Percentiles rank a stretch among this genome's conserved stretches.
Evolutionary conservation across 768 basidiomycete genomes (phyloP).

Genomic region (Leccinum uliginosum): DNA sequence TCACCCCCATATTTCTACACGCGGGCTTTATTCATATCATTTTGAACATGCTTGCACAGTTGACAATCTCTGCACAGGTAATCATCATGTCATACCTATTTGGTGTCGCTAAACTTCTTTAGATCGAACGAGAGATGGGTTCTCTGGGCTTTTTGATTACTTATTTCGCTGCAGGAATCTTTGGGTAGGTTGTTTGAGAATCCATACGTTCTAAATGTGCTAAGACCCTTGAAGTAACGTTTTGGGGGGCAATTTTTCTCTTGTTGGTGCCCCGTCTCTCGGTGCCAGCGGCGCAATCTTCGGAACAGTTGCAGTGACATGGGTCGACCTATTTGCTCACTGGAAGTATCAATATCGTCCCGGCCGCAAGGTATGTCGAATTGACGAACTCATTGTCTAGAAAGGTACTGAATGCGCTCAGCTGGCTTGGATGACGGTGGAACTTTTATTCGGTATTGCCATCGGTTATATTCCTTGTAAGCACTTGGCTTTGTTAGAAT

Average conservation of each 20-base stretch:
- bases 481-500: slow-evolving; percentile 21
- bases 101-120: slow-evolving; percentile 2
- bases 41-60: slow-evolving; percentile 87
- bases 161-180: slow-evolving; percentile 89
- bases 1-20: slow-evolving; percentile 87
- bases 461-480: slow-evolving; percentile 81
- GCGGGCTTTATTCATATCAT: slow-evolving; percentile 93
- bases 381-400: neutral
- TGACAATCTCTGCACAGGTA: slow-evolving; percentile 76
- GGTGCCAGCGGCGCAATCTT: slow-evolving; percentile 95
- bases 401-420: slow-evolving; percentile 25
- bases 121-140: slow-evolving; percentile 93
- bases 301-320: slow-evolving; percentile 77
- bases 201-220: neutral
- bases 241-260: slow-evolving; percentile 88
- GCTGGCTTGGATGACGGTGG: slow-evolving; percentile 81
- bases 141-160: slow-evolving; percentile 79
- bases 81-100: neutral
- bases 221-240: slow-evolving; percentile 52
- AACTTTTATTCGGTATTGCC: slow-evolving; percentile 81
- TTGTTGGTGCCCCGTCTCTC: slow-evolving; percentile 83
- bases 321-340: slow-evolving; percentile 89
- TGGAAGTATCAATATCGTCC: slow-evolving; percentile 89
- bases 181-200: slow-evolving; percentile 52
- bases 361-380: slow-evolving; percentile 56